Percentiles rank a stretch among this genome's conserved stretches.
phyloP scores from a whole-genome alignment of 2,329 filamentous ascomycete species.

The Fusarium chuoi region DNA sequence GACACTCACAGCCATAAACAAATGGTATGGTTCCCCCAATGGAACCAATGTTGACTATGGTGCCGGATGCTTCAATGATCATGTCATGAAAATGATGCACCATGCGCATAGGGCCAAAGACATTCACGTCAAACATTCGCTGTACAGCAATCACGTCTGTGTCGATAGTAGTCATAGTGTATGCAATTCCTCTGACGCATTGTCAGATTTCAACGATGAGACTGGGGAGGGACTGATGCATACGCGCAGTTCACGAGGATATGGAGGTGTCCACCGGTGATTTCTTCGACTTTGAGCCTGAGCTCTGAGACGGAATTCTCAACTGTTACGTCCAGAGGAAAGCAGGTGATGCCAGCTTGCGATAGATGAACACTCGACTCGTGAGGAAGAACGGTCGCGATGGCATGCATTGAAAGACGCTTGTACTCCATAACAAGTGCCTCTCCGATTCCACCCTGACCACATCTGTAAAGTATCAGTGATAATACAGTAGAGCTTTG shows the following conservation, averaged over 20 bases:
- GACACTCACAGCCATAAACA: background rate
- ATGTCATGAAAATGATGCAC: background rate
- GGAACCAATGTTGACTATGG: background rate
- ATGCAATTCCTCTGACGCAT: background rate
- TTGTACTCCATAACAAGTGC: background rate
- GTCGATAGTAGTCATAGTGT: background rate
- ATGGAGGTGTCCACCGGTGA: background rate
- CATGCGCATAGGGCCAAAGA: background rate
- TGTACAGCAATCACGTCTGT: background rate
- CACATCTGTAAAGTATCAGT: background rate
- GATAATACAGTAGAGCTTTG: background rate
- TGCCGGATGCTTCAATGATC: background rate
- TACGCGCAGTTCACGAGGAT: background rate
- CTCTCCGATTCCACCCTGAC: background rate
- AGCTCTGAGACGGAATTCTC: background rate
- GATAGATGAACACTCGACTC: background rate
- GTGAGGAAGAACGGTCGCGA: background rate
- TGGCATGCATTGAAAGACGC: background rate
- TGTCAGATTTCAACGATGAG: fast-evolving
- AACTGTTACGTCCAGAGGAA: background rate
- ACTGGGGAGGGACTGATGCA: background rate
- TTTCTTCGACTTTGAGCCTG: background rate
- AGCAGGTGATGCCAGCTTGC: background rate
- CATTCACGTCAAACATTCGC: background rate
- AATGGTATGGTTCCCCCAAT: background rate